These are phyloP conservation scores for Setomelanomma holmii DNA, from an alignment of 2,329 filamentous ascomycete genomes.

Conservation along the genomic window DNA sequence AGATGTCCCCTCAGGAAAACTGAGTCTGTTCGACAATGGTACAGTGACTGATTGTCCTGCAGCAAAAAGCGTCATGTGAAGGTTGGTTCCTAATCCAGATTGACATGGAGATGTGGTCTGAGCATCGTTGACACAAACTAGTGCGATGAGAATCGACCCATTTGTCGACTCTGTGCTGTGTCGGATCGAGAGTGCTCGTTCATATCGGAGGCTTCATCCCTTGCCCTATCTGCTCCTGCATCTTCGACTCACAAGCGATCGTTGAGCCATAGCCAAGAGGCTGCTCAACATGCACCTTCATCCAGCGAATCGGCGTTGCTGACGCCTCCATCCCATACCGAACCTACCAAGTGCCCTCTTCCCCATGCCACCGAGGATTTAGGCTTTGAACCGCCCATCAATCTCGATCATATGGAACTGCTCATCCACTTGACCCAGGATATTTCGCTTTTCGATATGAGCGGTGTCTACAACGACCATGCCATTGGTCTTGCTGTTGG, in stretches of 20 bases:
- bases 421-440: constrained; percentile 38
- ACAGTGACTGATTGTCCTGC: neutral
- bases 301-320: neutral
- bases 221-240: too few relatives aligned
- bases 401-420: constrained; percentile 47
- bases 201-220: too few relatives aligned
- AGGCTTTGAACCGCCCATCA: constrained; percentile 26
- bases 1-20: neutral
- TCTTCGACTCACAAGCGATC: neutral
- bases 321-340: neutral
- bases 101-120: too few relatives aligned
- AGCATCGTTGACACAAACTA: too few relatives aligned
- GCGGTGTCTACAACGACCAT: constrained; percentile 20
- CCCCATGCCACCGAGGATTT: neutral
- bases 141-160: constrained; percentile 29
- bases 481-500: constrained; percentile 19
- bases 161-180: constrained; percentile 22
- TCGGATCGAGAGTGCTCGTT: constrained; percentile 26
- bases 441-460: constrained; percentile 32
- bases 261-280: neutral
- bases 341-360: neutral
- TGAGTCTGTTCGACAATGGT: neutral
- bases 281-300: neutral
- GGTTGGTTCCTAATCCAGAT: constrained; percentile 2
- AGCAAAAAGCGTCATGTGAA: constrained; percentile 31